Evolutionary conservation across 1,284 basidiomycete genomes (phyloP).

Genomic region (Heliocybe sulcata): DNA sequence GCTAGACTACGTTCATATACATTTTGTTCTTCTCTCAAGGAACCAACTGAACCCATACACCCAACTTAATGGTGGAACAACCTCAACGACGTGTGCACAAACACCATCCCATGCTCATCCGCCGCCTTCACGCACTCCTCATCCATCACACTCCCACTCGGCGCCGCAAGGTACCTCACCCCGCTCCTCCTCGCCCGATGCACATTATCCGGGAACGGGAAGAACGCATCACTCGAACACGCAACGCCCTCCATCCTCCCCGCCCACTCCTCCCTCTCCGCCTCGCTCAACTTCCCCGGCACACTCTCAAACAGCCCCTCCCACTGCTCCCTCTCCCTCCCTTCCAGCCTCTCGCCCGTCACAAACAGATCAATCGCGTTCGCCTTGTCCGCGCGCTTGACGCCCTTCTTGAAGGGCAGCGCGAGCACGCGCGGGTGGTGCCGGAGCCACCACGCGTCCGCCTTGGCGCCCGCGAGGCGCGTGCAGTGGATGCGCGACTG

Average conservation of each 20-base stretch:
- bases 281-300: constrained; percentile 61
- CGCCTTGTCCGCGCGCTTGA: constrained; percentile 96
- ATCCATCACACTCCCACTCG: constrained; percentile 97
- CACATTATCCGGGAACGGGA: constrained; percentile 99
- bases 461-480: constrained; percentile 93
- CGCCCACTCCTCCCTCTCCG: constrained; percentile 75
- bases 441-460: constrained; percentile 99
- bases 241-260: constrained; percentile 75
- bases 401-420: constrained; percentile 95
- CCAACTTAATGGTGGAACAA: constrained; percentile 71
- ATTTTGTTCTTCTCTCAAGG: too few species aligned
- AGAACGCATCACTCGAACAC: constrained; percentile 96
- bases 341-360: constrained; percentile 83
- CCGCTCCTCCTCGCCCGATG: constrained; percentile 90
- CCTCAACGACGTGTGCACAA: constrained; percentile 77
- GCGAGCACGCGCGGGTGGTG: constrained; percentile 91
- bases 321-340: constrained; percentile 88
- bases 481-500: constrained; percentile 99
- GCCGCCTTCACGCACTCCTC: constrained; percentile 91
- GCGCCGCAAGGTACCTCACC: constrained; percentile 89
- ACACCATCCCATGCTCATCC: constrained; percentile 85
- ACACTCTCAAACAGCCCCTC: constrained; percentile 79
- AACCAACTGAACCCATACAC: too few species aligned
- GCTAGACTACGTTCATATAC: too few species aligned
- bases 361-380: constrained; percentile 99